These are phyloP conservation scores for Teunomyces tritomae DNA, from an alignment of 805 yeast species.

Conservation along the genomic window DNA sequence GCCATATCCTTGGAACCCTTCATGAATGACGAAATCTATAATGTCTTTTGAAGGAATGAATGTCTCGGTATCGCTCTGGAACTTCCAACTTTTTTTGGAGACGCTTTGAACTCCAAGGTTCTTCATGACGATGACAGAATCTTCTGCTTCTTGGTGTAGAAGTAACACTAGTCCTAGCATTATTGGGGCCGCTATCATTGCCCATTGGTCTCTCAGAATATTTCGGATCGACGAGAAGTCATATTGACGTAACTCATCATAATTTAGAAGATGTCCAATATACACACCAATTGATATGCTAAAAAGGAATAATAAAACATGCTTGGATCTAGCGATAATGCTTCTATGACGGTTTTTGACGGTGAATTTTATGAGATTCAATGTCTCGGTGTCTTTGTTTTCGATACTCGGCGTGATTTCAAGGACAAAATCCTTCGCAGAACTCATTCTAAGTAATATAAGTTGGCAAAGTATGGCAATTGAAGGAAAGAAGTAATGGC, in stretches of 20 bases:
- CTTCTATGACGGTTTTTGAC: slow-evolving; percentile 10
- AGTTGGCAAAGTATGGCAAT: not conserved
- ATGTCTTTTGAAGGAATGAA: slow-evolving; percentile 59
- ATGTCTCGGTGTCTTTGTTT: slow-evolving; percentile 8
- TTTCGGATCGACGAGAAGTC: not conserved
- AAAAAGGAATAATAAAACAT: not conserved
- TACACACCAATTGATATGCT: not conserved
- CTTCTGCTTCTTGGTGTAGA: slow-evolving; percentile 37
- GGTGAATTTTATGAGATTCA: slow-evolving; percentile 18
- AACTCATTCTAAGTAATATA: slow-evolving; percentile 20
- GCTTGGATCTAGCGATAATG: not conserved
- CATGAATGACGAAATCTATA: slow-evolving; percentile 68
- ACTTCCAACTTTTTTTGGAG: slow-evolving; percentile 22
- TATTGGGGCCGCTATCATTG: not conserved
- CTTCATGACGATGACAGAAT: slow-evolving; percentile 41
- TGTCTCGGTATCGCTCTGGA: slow-evolving; percentile 19
- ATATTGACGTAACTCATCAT: not conserved
- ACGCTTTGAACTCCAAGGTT: slow-evolving; percentile 48
- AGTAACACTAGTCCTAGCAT: slow-evolving; percentile 11
- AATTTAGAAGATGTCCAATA: not conserved
- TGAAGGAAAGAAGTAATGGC: not conserved
- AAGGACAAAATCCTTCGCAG: slow-evolving; percentile 27
- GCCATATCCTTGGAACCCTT: slow-evolving; percentile 67
- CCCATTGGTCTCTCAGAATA: not conserved
- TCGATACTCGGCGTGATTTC: slow-evolving; percentile 23